Evolutionary conservation across 164 flowering plant genomes (phyloP), one percentile per base, ranked within the genome.

Genomic region (Aristolochia californica): DNA sequence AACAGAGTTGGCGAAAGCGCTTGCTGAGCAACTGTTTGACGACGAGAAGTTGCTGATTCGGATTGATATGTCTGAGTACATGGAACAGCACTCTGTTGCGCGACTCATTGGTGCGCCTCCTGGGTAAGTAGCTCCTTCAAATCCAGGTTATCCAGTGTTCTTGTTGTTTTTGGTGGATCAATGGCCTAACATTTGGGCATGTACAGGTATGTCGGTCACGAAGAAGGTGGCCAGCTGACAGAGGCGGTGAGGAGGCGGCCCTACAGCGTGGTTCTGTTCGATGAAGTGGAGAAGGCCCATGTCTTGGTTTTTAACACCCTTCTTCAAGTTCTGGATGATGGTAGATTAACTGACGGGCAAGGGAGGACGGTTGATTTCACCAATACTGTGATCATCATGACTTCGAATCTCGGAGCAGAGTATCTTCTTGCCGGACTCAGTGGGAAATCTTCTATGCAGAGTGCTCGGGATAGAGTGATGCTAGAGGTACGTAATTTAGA

Each of bases 141-240:
- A 10, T 25, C 10, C 21, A 2, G 25, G 40, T 7, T 7, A 34
- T 34, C 11, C 26, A 18, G n/a, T 13, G 56, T 15, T 0, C 13
- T 22, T 12, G 12, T 9, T 15, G 5, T 4, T 22, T 50, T 1
- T 43, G 24, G 9, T 49, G 13, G 9, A 54, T 17, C 43, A 17
- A 28, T 30, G 16, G 17, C 67, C 66, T 10, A 60, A 28, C n/a
- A 22, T 12, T 0, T 53, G 59, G 25, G 44, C 12, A 10, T 45
- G 56, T 38, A 18, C 60, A 84, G 95, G 13, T 88, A 91, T 65
- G 93, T 91, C 64, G 98, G 98, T 9, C 91, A 88, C 48, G 96
- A 91, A 28, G 98, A 91, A 77, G 98, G 98, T 56, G 98, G 98
- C 20, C 98, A 91, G 53, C 86, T 91, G 2, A 88, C 98, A 0